A percentile compares a stretch with the other conserved stretches of the same genome.
Evolutionary conservation across 805 yeast genomes (phyloP).

Genomic region (Lipomyces japonicus): DNA sequence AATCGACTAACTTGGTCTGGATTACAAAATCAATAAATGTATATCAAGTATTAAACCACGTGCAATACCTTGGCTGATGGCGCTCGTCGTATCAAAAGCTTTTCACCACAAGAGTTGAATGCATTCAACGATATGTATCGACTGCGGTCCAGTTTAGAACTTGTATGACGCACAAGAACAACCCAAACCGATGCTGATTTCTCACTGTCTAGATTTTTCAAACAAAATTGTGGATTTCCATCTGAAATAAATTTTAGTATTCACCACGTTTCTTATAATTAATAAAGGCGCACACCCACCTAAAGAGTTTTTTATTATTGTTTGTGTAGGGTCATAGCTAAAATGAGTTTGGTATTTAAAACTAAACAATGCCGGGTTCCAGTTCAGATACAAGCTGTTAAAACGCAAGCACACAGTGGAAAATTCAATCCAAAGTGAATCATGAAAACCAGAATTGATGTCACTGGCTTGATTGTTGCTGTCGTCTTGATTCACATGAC

Average conservation of each 20-base stretch:
- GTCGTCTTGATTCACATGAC: slow-evolving; percentile 11
- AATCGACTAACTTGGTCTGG: slow-evolving; percentile 16
- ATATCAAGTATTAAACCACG: neutral
- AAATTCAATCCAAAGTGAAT: slow-evolving; percentile 34
- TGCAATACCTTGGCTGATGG: slow-evolving; percentile 7
- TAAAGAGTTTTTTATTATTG: slow-evolving; percentile 1
- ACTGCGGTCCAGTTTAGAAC: slow-evolving; percentile 1
- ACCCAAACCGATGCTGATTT: slow-evolving; percentile 17
- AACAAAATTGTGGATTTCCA: slow-evolving; percentile 18
- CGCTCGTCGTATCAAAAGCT: slow-evolving; percentile 5
- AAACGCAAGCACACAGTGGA: slow-evolving; percentile 42
- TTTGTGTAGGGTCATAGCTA: slow-evolving; percentile 11
- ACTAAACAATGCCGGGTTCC: slow-evolving; percentile 46
- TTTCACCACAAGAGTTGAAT: slow-evolving; percentile 10
- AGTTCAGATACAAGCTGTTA: slow-evolving; percentile 57
- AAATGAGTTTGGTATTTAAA: slow-evolving; percentile 15
- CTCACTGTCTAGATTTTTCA: slow-evolving; percentile 1
- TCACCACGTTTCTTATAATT: neutral
- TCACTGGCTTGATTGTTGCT: neutral
- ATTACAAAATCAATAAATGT: neutral
- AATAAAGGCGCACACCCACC: slow-evolving; percentile 5
- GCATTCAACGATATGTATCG: slow-evolving; percentile 15
- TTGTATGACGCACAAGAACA: slow-evolving; percentile 14
- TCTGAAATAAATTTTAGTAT: slow-evolving; percentile 1
- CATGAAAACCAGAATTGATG: neutral